Base-by-base conservation (phyloP, 1,284 basidiomycete genomes). In the Thecaphora thlaspeos region DNA sequence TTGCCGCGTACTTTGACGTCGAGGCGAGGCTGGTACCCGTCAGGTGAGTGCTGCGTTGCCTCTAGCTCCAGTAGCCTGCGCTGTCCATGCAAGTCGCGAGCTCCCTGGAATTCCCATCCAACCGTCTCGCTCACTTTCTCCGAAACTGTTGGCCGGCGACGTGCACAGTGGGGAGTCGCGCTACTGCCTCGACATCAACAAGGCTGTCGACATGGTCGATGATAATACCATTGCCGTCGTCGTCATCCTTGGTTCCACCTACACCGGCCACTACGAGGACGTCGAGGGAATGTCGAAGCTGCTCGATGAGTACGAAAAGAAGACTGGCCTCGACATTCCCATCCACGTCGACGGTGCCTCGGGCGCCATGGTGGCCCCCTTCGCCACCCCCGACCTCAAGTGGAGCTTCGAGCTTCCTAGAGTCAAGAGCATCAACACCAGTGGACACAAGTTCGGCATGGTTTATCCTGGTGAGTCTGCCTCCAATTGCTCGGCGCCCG, bases 191-290 rank as follows among this genome's bases (percentile, higher is more conserved):
- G 87, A 89, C 72, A 84, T 91, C 1, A 87, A 90, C 79, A 87
- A 86, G 64, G 88, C 88, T 0, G 88, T 94, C 84, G 83, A 94
- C 43, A 87, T 83, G 60, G 85, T 94, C 19, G 92, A 95, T 73
- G 93, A 96, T 80, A 93, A 95, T 75, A 94, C 68, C 17, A 77
- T 70, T 30, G 70, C 67, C 22, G 73, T 76, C 10, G 65, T 77
- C 4, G 73, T 90, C 43, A 90, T 90, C 68, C 64, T 81, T 26
- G 82, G 82, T 12, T 81, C 80, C 51, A 95, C 92, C 15, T 94
- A 94, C 80, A 95, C 92, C 2, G 93, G 92, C 12, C 88, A 89
- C 68, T 95, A 93, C 74, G 93, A 96, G 74, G 86, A 88, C 21
- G 92, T 96, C 41, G 85, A 90, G 75, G 89, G 88, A 72, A 89